phyloP scores from a whole-genome alignment of 2,329 filamentous ascomycete species.

The Phaeosphaeria sp. region DNA sequence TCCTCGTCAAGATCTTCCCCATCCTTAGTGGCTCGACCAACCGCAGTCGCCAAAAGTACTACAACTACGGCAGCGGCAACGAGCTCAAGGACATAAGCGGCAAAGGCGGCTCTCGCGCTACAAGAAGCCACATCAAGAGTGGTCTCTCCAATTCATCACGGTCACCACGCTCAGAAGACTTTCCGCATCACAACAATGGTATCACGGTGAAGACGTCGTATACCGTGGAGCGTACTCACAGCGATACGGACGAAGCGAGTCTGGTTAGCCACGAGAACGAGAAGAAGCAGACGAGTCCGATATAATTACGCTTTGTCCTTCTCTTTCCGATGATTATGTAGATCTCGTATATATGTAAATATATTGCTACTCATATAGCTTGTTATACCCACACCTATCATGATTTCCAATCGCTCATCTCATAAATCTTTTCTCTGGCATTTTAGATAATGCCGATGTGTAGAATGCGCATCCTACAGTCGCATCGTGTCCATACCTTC shows the following conservation, averaged over 20 bases:
- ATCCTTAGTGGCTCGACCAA: slow-evolving; percentile 43
- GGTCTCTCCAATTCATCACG: neutral
- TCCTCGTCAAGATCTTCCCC: slow-evolving; percentile 48
- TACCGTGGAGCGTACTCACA: slow-evolving; percentile 20
- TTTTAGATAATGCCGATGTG: no score
- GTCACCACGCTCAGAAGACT: neutral
- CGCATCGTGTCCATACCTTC: no score
- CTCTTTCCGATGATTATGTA: no score
- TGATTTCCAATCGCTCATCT: no score
- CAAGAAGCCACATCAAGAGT: slow-evolving; percentile 10
- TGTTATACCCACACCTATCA: no score
- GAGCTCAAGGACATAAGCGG: slow-evolving; percentile 23
- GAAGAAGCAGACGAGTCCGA: neutral
- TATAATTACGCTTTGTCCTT: no score
- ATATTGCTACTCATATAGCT: neutral
- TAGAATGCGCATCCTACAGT: no score
- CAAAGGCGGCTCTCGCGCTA: slow-evolving; percentile 10
- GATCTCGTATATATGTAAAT: neutral
- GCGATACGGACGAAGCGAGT: slow-evolving; percentile 26
- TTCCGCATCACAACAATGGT: slow-evolving; percentile 13
- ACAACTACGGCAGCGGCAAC: slow-evolving; percentile 29
- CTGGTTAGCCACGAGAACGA: slow-evolving; percentile 13
- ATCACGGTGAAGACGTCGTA: slow-evolving; percentile 25
- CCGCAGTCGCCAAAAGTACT: slow-evolving; percentile 29
- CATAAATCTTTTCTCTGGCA: no score